These are phyloP conservation scores for Cymbopogon citratus DNA, from an alignment of 176 grass and related monocot genomes.

Conservation along the genomic window DNA sequence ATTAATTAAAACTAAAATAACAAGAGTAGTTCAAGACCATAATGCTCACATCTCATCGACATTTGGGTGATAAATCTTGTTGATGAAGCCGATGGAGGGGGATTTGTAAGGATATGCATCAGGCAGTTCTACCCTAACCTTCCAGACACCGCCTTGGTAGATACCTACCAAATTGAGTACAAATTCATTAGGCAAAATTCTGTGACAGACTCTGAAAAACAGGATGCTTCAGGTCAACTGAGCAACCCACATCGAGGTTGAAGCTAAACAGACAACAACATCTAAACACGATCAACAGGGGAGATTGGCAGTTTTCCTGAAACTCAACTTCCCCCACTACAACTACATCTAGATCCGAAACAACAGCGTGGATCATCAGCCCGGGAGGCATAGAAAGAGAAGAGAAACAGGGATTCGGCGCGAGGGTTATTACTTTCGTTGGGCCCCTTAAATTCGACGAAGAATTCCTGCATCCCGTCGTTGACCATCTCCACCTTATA, in stretches of 20 bases:
- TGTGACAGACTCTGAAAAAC: background rate
- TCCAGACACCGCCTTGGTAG: slow-evolving; percentile 99
- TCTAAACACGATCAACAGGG: background rate
- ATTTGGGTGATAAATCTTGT: slow-evolving; percentile 98
- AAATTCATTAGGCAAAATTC: slow-evolving; percentile 5
- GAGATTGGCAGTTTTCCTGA: background rate
- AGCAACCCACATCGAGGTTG: background rate
- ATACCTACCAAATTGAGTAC: slow-evolving; percentile 50
- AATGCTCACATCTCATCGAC: slow-evolving; percentile 93
- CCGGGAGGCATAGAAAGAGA: background rate
- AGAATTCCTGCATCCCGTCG: slow-evolving; percentile 99
- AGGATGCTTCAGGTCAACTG: slow-evolving; percentile 1
- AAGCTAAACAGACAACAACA: slow-evolving; percentile 6
- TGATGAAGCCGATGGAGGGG: slow-evolving; percentile 85
- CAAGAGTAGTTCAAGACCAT: background rate
- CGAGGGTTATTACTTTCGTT: slow-evolving; percentile 59
- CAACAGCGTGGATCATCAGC: background rate
- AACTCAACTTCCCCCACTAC: background rate
- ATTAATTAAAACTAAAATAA: background rate
- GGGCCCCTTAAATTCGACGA: slow-evolving; percentile 83
- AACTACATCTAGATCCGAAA: slow-evolving; percentile 33
- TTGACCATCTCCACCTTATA: slow-evolving; percentile 99
- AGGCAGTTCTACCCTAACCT: slow-evolving; percentile 89
- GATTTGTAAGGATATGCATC: slow-evolving; percentile 97
- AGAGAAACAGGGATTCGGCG: background rate